Conservation (phyloP, 371 early-diverging fungal species). For the Mucor plumbeus region DNA sequence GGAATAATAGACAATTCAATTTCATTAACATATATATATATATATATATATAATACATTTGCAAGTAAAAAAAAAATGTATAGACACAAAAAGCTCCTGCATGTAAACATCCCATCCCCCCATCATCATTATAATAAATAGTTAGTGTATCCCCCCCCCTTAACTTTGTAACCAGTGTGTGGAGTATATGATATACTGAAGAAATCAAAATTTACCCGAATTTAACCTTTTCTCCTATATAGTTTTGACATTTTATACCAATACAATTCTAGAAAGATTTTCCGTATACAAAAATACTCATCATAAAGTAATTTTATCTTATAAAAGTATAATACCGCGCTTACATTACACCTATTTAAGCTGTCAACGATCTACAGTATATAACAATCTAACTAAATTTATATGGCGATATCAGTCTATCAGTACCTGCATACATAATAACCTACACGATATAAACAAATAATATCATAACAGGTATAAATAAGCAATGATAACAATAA, state of each 20-base stretch:
- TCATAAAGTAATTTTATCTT: background rate
- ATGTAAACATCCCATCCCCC: background rate
- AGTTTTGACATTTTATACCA: background rate
- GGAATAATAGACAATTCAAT: background rate
- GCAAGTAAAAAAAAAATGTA: background rate
- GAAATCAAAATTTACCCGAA: background rate
- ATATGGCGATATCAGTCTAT: background rate
- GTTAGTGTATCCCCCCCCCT: background rate
- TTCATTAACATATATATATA: conserved; percentile 2
- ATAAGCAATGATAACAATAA: background rate
- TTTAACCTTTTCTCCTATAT: conserved; percentile 6
- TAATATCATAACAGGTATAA: background rate
- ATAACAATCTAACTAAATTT: conserved; percentile 2
- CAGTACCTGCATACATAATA: background rate
- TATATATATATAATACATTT: background rate
- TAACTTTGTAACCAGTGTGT: conserved; percentile 7
- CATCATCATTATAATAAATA: background rate
- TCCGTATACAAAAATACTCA: too few species aligned
- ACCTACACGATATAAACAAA: background rate
- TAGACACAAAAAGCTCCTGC: background rate
- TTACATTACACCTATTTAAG: background rate
- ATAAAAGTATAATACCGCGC: background rate
- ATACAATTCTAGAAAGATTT: background rate
- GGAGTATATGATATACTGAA: background rate
- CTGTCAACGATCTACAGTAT: background rate